A percentile compares a stretch with the other conserved stretches of the same genome.
Conservation (phyloP, 768 basidiomycete species). For the Phanerodontia chrysosporium region DNA sequence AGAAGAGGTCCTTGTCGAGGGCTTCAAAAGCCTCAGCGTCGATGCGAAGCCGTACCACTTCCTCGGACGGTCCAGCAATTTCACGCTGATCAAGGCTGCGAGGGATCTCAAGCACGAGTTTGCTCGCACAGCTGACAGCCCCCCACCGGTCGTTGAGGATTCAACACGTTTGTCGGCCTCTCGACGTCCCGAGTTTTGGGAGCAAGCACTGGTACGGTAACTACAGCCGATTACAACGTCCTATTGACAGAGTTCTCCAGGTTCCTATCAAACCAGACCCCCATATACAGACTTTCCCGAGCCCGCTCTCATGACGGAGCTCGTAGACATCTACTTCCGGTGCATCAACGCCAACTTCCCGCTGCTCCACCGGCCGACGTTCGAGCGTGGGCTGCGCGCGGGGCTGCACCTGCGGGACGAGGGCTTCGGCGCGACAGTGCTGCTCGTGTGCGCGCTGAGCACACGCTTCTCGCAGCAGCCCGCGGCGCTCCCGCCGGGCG, state of each 20-base stretch:
- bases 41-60: constrained; percentile 27
- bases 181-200: constrained; percentile 1
- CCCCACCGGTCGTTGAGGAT: too few relatives aligned
- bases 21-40: constrained; percentile 16
- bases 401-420: constrained; percentile 30
- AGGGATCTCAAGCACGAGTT: constrained; percentile 39
- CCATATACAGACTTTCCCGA: constrained; percentile 20
- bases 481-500: constrained; percentile 25
- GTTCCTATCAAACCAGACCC: background rate
- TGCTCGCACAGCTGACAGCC: constrained; percentile 14
- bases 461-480: constrained; percentile 40
- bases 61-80: constrained; percentile 38
- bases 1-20: background rate
- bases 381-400: constrained; percentile 28
- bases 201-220: background rate
- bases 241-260: background rate
- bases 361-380: constrained; percentile 37
- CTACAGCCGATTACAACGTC: too few relatives aligned
- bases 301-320: constrained; percentile 23
- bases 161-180: background rate
- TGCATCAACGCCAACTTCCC: constrained; percentile 32
- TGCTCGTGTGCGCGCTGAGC: constrained; percentile 41
- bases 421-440: constrained; percentile 33
- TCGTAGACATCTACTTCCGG: constrained; percentile 43
- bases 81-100: constrained; percentile 36